Conservation (phyloP, 2,329 filamentous ascomycete species). For the Ilyonectria mors-panacis region DNA sequence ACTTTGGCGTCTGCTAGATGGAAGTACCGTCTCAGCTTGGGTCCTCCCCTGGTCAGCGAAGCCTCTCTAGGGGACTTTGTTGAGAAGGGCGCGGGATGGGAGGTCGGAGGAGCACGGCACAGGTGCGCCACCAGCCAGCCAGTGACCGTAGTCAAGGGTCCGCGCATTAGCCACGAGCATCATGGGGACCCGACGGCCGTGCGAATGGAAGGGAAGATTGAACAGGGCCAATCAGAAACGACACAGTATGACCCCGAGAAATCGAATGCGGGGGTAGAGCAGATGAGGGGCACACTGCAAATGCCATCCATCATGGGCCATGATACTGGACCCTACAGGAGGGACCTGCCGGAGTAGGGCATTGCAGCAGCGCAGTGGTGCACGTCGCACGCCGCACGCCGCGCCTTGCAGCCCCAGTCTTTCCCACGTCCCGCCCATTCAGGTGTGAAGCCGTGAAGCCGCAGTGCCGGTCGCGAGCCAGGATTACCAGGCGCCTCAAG, state of each 20-base stretch:
- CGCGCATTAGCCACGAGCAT: constrained; percentile 17
- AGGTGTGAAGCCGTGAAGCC: not conserved
- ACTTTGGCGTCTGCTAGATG: constrained; percentile 27
- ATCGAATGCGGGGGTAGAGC: constrained; percentile 43
- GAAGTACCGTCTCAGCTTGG: constrained; percentile 19
- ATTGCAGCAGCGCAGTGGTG: constrained; percentile 8
- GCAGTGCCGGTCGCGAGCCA: not conserved
- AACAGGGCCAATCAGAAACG: constrained; percentile 34
- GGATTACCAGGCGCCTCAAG: not conserved
- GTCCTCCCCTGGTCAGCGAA: constrained; percentile 8
- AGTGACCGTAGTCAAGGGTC: constrained; percentile 20
- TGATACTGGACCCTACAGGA: not conserved
- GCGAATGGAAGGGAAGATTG: constrained; percentile 8
- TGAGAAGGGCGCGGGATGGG: constrained; percentile 35
- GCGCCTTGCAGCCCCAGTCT: constrained; percentile 18
- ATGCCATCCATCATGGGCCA: constrained; percentile 30
- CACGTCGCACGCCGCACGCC: constrained; percentile 3
- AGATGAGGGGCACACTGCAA: constrained; percentile 37
- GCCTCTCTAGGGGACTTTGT: constrained; percentile 35
- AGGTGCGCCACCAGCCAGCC: constrained; percentile 19
- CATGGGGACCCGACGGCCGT: constrained; percentile 10
- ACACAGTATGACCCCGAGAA: constrained; percentile 37
- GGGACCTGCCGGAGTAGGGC: not conserved
- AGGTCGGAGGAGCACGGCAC: constrained; percentile 24
- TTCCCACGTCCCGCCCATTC: constrained; percentile 13